These are phyloP conservation scores for Teratosphaeria destructans DNA, from an alignment of 2,329 filamentous ascomycete genomes.

Conservation along the genomic window DNA sequence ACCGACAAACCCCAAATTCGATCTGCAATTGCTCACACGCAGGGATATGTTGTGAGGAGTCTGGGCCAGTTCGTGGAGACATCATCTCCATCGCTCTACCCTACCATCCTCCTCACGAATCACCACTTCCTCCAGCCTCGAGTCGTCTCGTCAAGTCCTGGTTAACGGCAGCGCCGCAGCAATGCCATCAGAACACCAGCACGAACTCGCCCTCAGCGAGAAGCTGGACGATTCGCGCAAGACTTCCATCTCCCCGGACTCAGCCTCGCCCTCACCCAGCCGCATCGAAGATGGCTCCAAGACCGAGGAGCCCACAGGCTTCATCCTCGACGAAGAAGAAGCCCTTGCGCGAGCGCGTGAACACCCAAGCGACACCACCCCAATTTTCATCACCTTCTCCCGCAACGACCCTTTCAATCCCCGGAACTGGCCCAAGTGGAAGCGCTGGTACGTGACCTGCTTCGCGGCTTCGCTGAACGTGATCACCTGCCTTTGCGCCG, in stretches of 20 bases:
- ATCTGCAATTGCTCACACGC: not conserved
- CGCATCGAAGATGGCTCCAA: not conserved
- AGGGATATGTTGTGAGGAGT: not conserved
- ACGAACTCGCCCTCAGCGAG: not conserved
- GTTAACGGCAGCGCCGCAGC: not conserved
- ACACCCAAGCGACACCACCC: not conserved
- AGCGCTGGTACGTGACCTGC: constrained; percentile 58
- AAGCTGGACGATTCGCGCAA: not conserved
- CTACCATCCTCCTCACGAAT: not conserved
- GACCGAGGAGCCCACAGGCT: not conserved
- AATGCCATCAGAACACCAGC: not conserved
- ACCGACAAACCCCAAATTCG: not conserved
- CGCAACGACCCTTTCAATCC: constrained; percentile 60
- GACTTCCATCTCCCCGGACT: not conserved
- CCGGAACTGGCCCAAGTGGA: constrained; percentile 58
- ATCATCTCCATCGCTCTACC: too few relatives aligned
- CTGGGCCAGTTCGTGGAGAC: too few relatives aligned
- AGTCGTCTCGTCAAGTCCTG: not conserved
- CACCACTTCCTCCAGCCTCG: not conserved
- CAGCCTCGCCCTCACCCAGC: not conserved
- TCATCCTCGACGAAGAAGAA: not conserved
- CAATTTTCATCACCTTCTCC: not conserved
- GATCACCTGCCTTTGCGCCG: constrained; percentile 53
- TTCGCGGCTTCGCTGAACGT: constrained; percentile 57
- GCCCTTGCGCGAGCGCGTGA: not conserved